phyloP scores from a whole-genome alignment of 75 land plant genomes.

The Cupressus sempervirens region DNA sequence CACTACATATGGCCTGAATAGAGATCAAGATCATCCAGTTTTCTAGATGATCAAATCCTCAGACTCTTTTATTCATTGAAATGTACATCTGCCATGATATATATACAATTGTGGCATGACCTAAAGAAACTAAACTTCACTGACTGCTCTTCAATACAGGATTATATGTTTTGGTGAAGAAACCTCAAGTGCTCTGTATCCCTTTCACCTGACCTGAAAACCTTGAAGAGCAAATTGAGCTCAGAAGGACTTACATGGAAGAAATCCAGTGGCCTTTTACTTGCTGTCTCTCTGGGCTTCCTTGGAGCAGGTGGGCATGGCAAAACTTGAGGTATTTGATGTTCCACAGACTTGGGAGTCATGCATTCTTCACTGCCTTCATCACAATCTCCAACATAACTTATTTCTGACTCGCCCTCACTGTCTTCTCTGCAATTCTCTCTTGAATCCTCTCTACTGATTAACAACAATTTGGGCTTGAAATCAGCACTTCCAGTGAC shows the following conservation, averaged over 20 bases:
- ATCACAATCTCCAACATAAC: not conserved
- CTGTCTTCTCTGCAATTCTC: not conserved
- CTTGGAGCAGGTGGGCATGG: not conserved
- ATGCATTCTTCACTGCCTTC: not conserved
- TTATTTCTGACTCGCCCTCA: not conserved
- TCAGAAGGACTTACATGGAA: not conserved
- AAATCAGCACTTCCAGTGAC: not conserved
- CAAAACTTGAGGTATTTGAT: not conserved
- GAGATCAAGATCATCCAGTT: too few relatives aligned
- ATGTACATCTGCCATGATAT: too few relatives aligned
- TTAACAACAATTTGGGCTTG: not conserved
- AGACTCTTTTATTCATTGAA: too few relatives aligned
- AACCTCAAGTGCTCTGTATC: too few relatives aligned
- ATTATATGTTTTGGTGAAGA: too few relatives aligned
- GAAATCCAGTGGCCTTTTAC: not conserved
- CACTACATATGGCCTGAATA: too few relatives aligned
- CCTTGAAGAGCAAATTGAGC: not conserved
- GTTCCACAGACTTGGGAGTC: conserved; percentile 2
- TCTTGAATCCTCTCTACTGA: too few relatives aligned
- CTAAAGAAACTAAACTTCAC: too few relatives aligned
- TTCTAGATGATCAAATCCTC: too few relatives aligned
- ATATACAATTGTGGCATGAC: too few relatives aligned
- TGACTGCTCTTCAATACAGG: too few relatives aligned
- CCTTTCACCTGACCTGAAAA: not conserved
- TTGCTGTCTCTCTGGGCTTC: not conserved